Percentiles rank a stretch among this genome's conserved stretches.
Conservation (phyloP, 345 rosid genomes). For the Toxicodendron radicans region DNA sequence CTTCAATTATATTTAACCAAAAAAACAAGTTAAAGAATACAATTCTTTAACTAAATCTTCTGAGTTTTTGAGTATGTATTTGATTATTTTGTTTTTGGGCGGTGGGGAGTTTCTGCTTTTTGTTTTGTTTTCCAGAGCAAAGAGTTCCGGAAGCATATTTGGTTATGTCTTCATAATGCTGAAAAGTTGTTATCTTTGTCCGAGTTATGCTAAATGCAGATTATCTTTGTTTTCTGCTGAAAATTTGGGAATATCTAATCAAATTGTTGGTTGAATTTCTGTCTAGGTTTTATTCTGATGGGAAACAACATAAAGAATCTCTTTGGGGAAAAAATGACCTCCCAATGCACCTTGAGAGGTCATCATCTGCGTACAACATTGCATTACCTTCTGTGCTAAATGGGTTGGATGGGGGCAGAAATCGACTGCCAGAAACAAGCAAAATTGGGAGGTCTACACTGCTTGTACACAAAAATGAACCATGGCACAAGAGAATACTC, state of each 20-base stretch:
- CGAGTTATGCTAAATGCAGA: background rate
- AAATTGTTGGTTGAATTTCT: constrained; percentile 25
- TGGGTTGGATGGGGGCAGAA: constrained; percentile 44
- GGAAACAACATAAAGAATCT: constrained; percentile 45
- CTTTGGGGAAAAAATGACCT: constrained; percentile 48
- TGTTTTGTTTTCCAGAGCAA: background rate
- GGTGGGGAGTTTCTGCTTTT: background rate
- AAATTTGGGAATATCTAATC: background rate
- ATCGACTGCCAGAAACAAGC: constrained; percentile 41
- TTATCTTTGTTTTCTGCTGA: background rate
- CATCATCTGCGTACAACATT: constrained; percentile 41
- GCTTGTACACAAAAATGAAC: constrained; percentile 36
- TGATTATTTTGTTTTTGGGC: background rate
- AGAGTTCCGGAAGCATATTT: background rate
- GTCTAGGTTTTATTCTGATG: constrained; percentile 66
- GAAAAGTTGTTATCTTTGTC: background rate
- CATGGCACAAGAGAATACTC: constrained; percentile 72
- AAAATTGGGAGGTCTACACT: constrained; percentile 44
- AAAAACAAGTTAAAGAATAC: background rate
- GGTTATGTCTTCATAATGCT: too few relatives aligned
- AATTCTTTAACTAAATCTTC: background rate
- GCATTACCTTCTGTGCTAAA: constrained; percentile 53
- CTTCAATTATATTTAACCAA: background rate
- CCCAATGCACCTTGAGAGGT: constrained; percentile 42
- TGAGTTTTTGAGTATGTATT: background rate